These are phyloP conservation scores for Annulohypoxylon bovei DNA, from an alignment of 495 filamentous ascomycete species.

Conservation along the genomic window DNA sequence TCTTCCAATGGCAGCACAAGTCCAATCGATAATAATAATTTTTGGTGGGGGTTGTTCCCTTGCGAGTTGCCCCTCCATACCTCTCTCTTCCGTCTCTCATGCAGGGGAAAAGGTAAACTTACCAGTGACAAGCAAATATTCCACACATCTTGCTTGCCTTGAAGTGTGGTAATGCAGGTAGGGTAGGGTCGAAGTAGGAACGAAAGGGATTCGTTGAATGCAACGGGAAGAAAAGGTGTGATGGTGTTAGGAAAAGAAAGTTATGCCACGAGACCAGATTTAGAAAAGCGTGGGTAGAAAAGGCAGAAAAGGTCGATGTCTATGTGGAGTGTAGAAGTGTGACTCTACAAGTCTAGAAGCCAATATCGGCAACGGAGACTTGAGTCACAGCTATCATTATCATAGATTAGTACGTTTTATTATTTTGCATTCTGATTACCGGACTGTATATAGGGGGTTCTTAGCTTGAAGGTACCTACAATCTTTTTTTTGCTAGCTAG, in stretches of 20 bases:
- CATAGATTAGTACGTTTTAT: conserved; percentile 16
- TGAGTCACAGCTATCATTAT: conserved; percentile 34
- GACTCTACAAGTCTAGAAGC: not conserved
- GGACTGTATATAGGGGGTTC: conserved; percentile 8
- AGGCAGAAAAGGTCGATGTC: not conserved
- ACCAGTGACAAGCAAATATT: conserved; percentile 96
- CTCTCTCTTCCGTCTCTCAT: conserved; percentile 21
- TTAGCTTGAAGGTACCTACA: conserved; percentile 16
- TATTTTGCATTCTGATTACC: conserved; percentile 28
- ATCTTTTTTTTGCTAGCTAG: conserved; percentile 6
- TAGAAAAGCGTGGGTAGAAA: conserved; percentile 10
- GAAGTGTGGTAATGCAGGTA: not conserved
- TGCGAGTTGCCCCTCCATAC: conserved; percentile 49
- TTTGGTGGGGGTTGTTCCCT: conserved; percentile 35
- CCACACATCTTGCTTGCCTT: conserved; percentile 67
- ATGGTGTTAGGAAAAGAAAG: conserved; percentile 9
- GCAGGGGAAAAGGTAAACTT: conserved; percentile 50
- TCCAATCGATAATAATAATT: conserved; percentile 35
- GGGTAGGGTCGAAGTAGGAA: not conserved
- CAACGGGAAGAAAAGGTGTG: conserved; percentile 5
- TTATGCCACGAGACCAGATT: conserved; percentile 23
- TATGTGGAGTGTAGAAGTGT: not conserved
- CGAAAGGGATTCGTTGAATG: not conserved
- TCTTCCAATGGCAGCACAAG: conserved; percentile 33
- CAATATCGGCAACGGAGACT: conserved; percentile 7